These are phyloP conservation scores for Lichtheimia ornata DNA, from an alignment of 371 early-diverging fungal genomes.

Conservation along the genomic window DNA sequence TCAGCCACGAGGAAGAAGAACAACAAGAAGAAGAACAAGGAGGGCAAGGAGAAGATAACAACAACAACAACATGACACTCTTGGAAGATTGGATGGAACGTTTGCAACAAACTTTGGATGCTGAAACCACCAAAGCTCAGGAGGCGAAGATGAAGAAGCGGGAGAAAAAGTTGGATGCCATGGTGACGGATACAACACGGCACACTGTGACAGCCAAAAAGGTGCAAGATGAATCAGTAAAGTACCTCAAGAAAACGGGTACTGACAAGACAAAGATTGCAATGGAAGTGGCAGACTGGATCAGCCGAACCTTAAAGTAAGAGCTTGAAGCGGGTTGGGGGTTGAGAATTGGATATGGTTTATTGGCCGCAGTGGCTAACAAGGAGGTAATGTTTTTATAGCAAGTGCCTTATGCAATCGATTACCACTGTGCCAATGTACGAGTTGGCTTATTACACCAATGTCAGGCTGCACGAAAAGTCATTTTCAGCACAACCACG, in stretches of 20 bases:
- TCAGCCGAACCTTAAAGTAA: conserved; percentile 42
- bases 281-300: conserved; percentile 52
- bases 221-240: conserved; percentile 35
- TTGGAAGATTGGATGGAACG: conserved; percentile 19
- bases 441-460: conserved; percentile 78
- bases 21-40: conserved; percentile 8
- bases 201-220: conserved; percentile 54
- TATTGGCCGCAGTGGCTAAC: not conserved
- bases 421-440: conserved; percentile 62
- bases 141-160: conserved; percentile 21
- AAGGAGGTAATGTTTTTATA: conserved; percentile 32
- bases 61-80: conserved; percentile 6
- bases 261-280: conserved; percentile 45
- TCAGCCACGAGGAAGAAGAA: conserved; percentile 5
- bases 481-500: conserved; percentile 85
- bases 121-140: not conserved
- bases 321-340: not conserved
- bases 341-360: not conserved
- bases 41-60: conserved; percentile 7
- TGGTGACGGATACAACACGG: conserved; percentile 33
- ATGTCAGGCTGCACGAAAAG: conserved; percentile 69
- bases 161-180: conserved; percentile 35
- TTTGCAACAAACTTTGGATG: conserved; percentile 11
- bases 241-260: conserved; percentile 34
- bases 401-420: conserved; percentile 31